Conservation (phyloP, 1,284 basidiomycete species). For the Marasmius fiardii region DNA sequence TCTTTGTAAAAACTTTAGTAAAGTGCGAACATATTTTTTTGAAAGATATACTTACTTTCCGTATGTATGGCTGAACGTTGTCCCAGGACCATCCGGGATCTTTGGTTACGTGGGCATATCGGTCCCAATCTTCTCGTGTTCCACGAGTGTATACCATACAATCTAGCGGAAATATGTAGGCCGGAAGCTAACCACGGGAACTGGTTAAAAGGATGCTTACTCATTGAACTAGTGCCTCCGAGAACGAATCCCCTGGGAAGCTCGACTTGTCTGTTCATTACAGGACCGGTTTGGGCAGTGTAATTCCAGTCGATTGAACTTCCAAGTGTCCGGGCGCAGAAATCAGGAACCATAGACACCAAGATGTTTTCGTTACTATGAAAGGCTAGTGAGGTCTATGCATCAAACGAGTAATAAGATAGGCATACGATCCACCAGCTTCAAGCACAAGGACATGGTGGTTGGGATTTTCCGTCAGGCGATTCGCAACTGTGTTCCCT, state of each 20-base stretch:
- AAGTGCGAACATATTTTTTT: not conserved
- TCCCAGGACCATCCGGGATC: slow-evolving; percentile 42
- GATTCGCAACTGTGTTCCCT: slow-evolving; percentile 25
- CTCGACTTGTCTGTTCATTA: slow-evolving; percentile 24
- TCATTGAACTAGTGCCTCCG: slow-evolving; percentile 35
- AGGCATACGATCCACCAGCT: slow-evolving; percentile 23
- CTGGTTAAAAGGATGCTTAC: slow-evolving; percentile 21
- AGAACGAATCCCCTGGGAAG: slow-evolving; percentile 32
- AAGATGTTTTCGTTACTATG: slow-evolving; percentile 19
- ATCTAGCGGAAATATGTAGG: slow-evolving; percentile 23
- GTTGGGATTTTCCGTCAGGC: slow-evolving; percentile 24
- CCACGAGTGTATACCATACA: slow-evolving; percentile 39
- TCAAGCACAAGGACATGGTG: slow-evolving; percentile 26
- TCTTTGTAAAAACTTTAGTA: slow-evolving; percentile 8
- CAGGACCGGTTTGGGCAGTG: slow-evolving; percentile 25
- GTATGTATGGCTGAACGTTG: slow-evolving; percentile 29
- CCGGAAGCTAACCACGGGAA: not conserved
- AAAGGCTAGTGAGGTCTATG: not conserved
- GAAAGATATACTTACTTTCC: slow-evolving; percentile 23
- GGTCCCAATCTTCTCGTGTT: slow-evolving; percentile 36
- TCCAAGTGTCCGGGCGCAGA: slow-evolving; percentile 14
- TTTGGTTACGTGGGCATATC: slow-evolving; percentile 31
- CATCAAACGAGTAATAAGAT: no score
- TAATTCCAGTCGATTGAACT: slow-evolving; percentile 30
- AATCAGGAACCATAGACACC: slow-evolving; percentile 18